Evolutionary conservation across 2,329 filamentous ascomycete species (phyloP), one percentile per base, ranked within the genome.

Genomic region (Aspergillus neotritici): DNA sequence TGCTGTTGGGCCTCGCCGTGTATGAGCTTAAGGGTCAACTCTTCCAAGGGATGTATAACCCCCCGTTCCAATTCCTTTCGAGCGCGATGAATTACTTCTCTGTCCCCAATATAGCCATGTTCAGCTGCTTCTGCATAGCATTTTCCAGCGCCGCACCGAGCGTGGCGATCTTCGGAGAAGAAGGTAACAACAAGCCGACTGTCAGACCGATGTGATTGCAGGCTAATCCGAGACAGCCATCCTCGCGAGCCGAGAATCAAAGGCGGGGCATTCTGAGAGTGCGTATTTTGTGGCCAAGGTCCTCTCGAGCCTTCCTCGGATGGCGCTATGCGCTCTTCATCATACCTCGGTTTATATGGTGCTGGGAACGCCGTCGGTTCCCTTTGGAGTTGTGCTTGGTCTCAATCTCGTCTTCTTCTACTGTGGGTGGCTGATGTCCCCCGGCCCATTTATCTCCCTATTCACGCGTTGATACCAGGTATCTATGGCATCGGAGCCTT

Each of bases 11-110:
- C 13, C 16, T 49, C 10, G 33, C 47, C 1, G 21, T 17, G 2
- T 47, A 32, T 16, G 39, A 50, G n/a, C 38, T 37, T 14, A 31
- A 29, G 5, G 48, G 48, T 13, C 44, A 47, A 4, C 7, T 47
- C 3, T 50, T 50, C 34, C 48, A 50, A 11, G 48, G 44, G 2
- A 29, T 47, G 1, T 50, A 31, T 21, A 12, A 37, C 8, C 13
- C 31, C 3, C 48, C 48, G 8, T 50, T 47, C 21, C 31, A 41
- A 3, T 25, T 34, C 5, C 32, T 50, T 10, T 47, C 45, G 6
- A 47, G 45, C 31, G 37, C 45, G 15, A 37, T 44, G 9, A 25
- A 36, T 28, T 47, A 47, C 25, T 7, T 9, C 9, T 12, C 25
- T 5, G 2, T 34, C 4, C n/a, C 39, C 8, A 10, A 31, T 14